Evolutionary conservation across 495 filamentous ascomycete genomes (phyloP).

Genomic region (Thermothielavioides terrestris): DNA sequence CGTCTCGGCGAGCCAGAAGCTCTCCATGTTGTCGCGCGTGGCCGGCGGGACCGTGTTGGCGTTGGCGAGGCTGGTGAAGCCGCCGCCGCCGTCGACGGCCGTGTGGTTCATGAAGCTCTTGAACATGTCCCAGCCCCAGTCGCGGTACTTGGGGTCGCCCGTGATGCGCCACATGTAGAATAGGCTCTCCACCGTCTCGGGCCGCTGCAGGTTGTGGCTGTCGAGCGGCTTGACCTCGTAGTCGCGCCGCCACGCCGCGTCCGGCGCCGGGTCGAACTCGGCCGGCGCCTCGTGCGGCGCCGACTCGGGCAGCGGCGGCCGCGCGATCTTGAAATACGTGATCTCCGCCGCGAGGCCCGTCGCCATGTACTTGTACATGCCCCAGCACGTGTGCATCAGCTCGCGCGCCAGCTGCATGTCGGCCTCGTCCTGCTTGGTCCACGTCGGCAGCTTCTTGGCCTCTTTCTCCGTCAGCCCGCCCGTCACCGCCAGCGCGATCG

Average conservation of each 20-base stretch:
- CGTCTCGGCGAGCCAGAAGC: constrained; percentile 96
- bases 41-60: constrained; percentile 59
- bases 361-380: constrained; percentile 79
- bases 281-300: constrained; percentile 39
- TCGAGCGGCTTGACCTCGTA: constrained; percentile 68
- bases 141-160: constrained; percentile 77
- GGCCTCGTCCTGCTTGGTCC: constrained; percentile 72
- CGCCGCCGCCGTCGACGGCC: constrained; percentile 60
- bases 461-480: constrained; percentile 64
- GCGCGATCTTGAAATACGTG: constrained; percentile 69
- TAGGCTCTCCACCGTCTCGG: constrained; percentile 88
- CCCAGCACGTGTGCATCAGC: constrained; percentile 95
- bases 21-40: constrained; percentile 79
- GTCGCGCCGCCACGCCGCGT: constrained; percentile 62
- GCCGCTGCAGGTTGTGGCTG: constrained; percentile 87
- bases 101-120: constrained; percentile 80
- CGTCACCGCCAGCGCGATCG: constrained; percentile 82
- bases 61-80: constrained; percentile 74
- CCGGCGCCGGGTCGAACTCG: constrained; percentile 40
- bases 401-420: constrained; percentile 81
- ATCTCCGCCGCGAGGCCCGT: constrained; percentile 92
- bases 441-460: constrained; percentile 59
- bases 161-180: constrained; percentile 99
- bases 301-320: constrained; percentile 50
- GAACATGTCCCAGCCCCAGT: constrained; percentile 99